Conservation (phyloP, 805 yeast species). For the Candida sithepensis region DNA sequence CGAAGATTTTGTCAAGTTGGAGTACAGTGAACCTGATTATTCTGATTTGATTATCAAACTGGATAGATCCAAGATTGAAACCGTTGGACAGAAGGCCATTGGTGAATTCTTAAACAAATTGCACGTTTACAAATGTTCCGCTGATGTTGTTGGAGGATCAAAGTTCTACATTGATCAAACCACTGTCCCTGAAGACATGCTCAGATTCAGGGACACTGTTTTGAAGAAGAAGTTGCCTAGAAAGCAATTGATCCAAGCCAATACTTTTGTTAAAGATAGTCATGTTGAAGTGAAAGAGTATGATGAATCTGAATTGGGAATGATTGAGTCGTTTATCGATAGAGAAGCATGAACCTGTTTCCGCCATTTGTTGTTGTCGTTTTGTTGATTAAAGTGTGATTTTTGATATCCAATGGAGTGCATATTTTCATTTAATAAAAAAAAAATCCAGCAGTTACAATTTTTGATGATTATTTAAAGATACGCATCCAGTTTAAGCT, state of each 20-base stretch:
- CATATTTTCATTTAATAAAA: too few species aligned
- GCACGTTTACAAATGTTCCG: conserved; percentile 78
- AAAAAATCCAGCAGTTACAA: too few species aligned
- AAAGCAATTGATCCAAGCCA: conserved; percentile 80
- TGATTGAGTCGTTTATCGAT: conserved; percentile 75
- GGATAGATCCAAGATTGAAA: conserved; percentile 59
- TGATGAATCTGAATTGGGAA: conserved; percentile 66
- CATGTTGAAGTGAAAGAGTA: conserved; percentile 64
- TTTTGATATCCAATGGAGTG: too few species aligned
- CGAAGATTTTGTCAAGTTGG: conserved; percentile 51
- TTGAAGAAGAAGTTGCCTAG: conserved; percentile 75
- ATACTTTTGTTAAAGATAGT: conserved; percentile 46
- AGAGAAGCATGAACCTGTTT: conserved; percentile 42
- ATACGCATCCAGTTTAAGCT: too few species aligned
- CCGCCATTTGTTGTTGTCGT: too few species aligned
- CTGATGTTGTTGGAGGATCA: conserved; percentile 62
- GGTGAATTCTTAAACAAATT: conserved; percentile 66
- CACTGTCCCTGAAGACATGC: conserved; percentile 59
- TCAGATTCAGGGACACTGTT: conserved; percentile 64
- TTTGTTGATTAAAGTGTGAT: not conserved
- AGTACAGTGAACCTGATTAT: conserved; percentile 42
- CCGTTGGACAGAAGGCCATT: conserved; percentile 70
- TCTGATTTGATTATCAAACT: conserved; percentile 59
- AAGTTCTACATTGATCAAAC: conserved; percentile 65
- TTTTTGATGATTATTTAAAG: too few species aligned